Base-by-base conservation (phyloP, 805 yeast genomes). In the Saccharomycopsis sp. region DNA sequence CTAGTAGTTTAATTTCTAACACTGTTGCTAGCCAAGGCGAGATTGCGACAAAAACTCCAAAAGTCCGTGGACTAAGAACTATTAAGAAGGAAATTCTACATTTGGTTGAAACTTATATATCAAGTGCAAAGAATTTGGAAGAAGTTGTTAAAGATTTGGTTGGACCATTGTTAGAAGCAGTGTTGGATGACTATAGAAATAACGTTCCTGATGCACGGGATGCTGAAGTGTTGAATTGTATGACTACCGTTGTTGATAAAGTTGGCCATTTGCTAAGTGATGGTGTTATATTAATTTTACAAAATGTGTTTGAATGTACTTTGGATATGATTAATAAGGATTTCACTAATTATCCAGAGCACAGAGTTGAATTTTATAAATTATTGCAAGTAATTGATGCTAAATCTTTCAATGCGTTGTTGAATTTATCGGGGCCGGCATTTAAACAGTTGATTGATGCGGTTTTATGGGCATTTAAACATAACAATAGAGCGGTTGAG, bases 381-480 rank as follows among this genome's bases (percentile, higher is more conserved):
- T 71, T 93, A 44, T 72, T 93, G 59, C 81, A 89, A 56, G 94
- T 85, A 48, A 90, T 93, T 58, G 83, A 93, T 63, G 64, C 79
- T 54, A 82, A 84, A 59, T 81, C 93, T 14, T 93, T 93, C 72
- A 74, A 77, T 47, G 95, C 97, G 1, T 72, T 93, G 53, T 70
- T 87, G 49, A 85, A 87, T 62, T 74, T 93, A 52, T 94, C 97
- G 7, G 90, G 94, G 2, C 88, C 79, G 51, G 95, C 95, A 20
- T 90, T 93, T 74, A 88, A 85, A 59, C 75, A 87, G 48, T 82
- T 93, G 46, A 79, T 93, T 49, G 90, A 88, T 65, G 95, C 97
- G 2, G 89, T 95, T 38, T 71, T 93, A 58, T 93, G 99, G 99
- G 97, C 97, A 0, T 85, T 93, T 63, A 90, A 93, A 65, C 99